Percentiles rank a stretch among this genome's conserved stretches.
Evolutionary conservation across 768 basidiomycete genomes (phyloP).

Genomic region (Xerocomellus dryophilus): DNA sequence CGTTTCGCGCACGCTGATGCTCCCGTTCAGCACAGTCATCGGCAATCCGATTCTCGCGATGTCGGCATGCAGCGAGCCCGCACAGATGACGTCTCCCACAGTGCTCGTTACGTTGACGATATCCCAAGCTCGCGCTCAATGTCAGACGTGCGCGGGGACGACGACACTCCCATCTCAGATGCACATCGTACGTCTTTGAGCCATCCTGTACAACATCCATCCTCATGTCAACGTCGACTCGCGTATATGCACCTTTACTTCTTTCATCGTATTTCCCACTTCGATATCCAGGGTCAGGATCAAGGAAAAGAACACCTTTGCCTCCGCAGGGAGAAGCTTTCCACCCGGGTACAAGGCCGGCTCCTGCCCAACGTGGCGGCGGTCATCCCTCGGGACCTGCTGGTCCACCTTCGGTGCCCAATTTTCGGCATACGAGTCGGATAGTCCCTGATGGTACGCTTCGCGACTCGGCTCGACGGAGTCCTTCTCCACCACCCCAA

Average conservation of each 20-base stretch:
- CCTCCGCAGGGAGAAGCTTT: slow-evolving; percentile 36
- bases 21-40: slow-evolving; percentile 11
- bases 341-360: slow-evolving; percentile 20
- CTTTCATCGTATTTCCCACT: slow-evolving; percentile 17
- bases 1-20: slow-evolving; percentile 25
- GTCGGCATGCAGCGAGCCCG: slow-evolving; percentile 14
- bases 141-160: slow-evolving; percentile 18
- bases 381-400: slow-evolving; percentile 6
- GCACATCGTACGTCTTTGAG: slow-evolving; percentile 39
- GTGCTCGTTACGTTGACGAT: slow-evolving; percentile 15
- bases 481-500: slow-evolving; percentile 13
- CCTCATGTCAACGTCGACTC: slow-evolving; percentile 29
- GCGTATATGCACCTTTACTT: slow-evolving; percentile 20
- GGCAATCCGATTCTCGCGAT: slow-evolving; percentile 16
- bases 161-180: slow-evolving; percentile 23
- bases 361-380: slow-evolving; percentile 9
- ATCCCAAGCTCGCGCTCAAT: slow-evolving; percentile 19
- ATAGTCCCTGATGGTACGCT: background rate
- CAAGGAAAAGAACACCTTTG: slow-evolving; percentile 37
- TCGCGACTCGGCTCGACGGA: slow-evolving; percentile 13
- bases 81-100: slow-evolving; percentile 18
- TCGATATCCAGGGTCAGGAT: slow-evolving; percentile 27
- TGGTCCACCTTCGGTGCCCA: slow-evolving; percentile 5
- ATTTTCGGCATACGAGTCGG: slow-evolving; percentile 5
- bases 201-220: slow-evolving; percentile 27